These are phyloP conservation scores for Trichoderma virens DNA, from an alignment of 495 filamentous ascomycete genomes.

Conservation along the genomic window DNA sequence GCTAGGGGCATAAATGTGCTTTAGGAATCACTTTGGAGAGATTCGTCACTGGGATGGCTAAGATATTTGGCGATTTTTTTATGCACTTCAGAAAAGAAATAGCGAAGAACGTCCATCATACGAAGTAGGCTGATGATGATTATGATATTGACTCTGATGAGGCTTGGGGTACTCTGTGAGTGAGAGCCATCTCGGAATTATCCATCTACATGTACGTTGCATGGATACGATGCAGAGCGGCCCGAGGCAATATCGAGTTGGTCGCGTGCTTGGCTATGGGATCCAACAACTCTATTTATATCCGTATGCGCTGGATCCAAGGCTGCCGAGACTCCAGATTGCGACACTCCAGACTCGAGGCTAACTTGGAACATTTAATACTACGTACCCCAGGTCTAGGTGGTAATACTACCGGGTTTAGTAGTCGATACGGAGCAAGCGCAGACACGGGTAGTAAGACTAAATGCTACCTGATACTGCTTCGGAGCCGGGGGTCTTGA, in stretches of 20 bases:
- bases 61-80: background rate
- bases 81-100: background rate
- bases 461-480: too few relatives aligned
- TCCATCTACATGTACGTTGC: background rate
- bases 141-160: background rate
- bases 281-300: background rate
- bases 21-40: background rate
- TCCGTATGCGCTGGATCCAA: background rate
- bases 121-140: background rate
- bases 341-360: background rate
- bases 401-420: too few relatives aligned
- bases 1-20: background rate
- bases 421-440: too few relatives aligned
- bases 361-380: too few relatives aligned
- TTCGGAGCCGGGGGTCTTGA: too few relatives aligned
- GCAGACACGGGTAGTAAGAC: too few relatives aligned
- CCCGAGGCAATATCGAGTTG: too few relatives aligned
- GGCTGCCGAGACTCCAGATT: background rate
- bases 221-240: background rate
- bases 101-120: background rate
- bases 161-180: background rate
- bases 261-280: too few relatives aligned
- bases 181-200: background rate
- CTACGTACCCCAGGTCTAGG: too few relatives aligned
- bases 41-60: background rate